Conservation (phyloP, 148 eudicot species). For the Mesembryanthemum crystallinum region DNA sequence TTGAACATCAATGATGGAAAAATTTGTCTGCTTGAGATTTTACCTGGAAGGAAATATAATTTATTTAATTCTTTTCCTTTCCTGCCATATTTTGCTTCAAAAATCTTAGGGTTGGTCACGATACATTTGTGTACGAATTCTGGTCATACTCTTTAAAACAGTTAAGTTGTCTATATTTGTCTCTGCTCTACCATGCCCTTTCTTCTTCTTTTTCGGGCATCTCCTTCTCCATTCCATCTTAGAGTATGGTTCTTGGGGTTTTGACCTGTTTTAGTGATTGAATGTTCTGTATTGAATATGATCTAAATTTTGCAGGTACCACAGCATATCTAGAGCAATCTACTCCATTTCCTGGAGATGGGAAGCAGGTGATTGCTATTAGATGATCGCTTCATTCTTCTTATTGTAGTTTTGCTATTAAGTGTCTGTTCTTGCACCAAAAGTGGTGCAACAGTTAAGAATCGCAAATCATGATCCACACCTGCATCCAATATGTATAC, state of each 20-base stretch:
- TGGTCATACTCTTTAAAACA: neutral
- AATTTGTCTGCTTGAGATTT: neutral
- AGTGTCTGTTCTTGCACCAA: neutral
- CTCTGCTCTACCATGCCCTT: neutral
- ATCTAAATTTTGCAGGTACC: constrained; percentile 55
- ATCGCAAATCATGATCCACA: too few relatives aligned
- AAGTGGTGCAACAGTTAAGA: neutral
- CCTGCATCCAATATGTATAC: too few relatives aligned
- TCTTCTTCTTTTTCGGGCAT: neutral
- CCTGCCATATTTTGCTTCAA: neutral
- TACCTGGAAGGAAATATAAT: neutral
- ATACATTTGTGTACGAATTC: neutral
- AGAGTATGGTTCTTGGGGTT: neutral
- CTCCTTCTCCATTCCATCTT: neutral
- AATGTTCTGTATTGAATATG: constrained; percentile 16
- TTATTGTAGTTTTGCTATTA: neutral
- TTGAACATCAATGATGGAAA: too few relatives aligned
- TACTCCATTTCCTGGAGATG: constrained; percentile 81
- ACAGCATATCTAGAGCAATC: constrained; percentile 87
- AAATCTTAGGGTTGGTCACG: neutral
- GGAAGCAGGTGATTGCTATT: constrained; percentile 65
- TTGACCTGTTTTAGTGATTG: neutral
- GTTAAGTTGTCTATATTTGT: neutral
- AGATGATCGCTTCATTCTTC: neutral
- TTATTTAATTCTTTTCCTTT: neutral